Percentiles rank a stretch among this genome's conserved stretches.
Conservation (phyloP, 345 rosid genomes). For the Heritiera littoralis region DNA sequence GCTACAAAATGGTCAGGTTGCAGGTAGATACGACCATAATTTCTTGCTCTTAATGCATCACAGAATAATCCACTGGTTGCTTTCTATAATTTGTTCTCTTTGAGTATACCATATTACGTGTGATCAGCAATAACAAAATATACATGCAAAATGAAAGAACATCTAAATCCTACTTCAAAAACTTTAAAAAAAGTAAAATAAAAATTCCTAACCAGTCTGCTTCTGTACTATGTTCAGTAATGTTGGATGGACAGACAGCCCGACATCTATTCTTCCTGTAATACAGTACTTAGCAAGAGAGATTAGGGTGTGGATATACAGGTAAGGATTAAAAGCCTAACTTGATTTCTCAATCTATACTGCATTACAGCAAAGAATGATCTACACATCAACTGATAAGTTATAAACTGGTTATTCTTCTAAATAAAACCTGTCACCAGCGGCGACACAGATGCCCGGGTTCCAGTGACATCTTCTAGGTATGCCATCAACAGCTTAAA, state of each 20-base stretch:
- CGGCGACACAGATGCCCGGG: conserved; percentile 44
- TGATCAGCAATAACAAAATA: not conserved
- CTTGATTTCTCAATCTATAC: not conserved
- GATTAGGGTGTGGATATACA: conserved; percentile 45
- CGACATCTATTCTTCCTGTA: conserved; percentile 40
- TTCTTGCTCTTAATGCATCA: not conserved
- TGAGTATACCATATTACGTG: not conserved
- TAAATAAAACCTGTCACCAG: conserved; percentile 31
- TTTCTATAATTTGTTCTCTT: not conserved
- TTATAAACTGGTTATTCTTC: not conserved
- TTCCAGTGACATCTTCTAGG: conserved; percentile 48
- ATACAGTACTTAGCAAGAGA: conserved; percentile 36
- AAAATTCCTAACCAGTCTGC: not conserved
- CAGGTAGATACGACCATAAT: conserved; percentile 29
- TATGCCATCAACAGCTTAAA: conserved; percentile 39
- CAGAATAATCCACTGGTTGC: not conserved
- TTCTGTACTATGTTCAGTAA: conserved; percentile 8
- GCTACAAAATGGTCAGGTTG: conserved; percentile 40
- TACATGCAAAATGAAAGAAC: not conserved
- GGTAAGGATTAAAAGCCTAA: conserved; percentile 24
- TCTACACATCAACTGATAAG: not conserved
- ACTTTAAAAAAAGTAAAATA: not conserved
- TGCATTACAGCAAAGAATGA: not conserved
- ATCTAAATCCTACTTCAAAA: not conserved
- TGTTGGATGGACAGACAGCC: conserved; percentile 34